phyloP scores from a whole-genome alignment of 2,329 filamentous ascomycete genomes.

The Delphinella strobiligena region DNA sequence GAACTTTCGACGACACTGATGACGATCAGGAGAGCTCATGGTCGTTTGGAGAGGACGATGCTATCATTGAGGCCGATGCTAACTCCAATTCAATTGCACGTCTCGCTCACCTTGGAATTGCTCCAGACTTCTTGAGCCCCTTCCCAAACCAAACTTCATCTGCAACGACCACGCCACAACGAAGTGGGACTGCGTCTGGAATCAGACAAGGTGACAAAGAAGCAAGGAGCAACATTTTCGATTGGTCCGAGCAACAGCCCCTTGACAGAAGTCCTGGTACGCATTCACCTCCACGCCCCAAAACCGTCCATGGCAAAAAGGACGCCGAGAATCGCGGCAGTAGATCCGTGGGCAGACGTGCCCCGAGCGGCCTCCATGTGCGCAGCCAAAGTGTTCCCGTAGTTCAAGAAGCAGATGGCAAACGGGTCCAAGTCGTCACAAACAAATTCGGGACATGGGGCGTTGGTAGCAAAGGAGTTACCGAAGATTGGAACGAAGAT shows the following conservation, averaged over 20 bases:
- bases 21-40: slow-evolving; percentile 17
- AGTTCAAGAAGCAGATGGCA: slow-evolving; percentile 44
- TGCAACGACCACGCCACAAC: slow-evolving; percentile 23
- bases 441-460: slow-evolving; percentile 75
- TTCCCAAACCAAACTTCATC: slow-evolving; percentile 19
- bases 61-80: too few species aligned
- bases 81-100: slow-evolving; percentile 1
- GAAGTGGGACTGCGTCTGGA: slow-evolving; percentile 20
- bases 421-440: slow-evolving; percentile 43
- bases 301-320: slow-evolving; percentile 67
- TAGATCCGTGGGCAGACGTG: slow-evolving; percentile 53
- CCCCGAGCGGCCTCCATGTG: slow-evolving; percentile 57
- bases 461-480: slow-evolving; percentile 63
- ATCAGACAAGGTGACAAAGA: slow-evolving; percentile 28
- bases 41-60: slow-evolving; percentile 28
- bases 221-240: slow-evolving; percentile 57
- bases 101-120: slow-evolving; percentile 6
- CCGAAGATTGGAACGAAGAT: slow-evolving; percentile 83
- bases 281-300: slow-evolving; percentile 51
- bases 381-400: slow-evolving; percentile 73
- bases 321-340: slow-evolving; percentile 59
- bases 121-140: slow-evolving; percentile 11
- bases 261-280: slow-evolving; percentile 50
- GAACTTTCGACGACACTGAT: slow-evolving; percentile 20
- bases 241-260: slow-evolving; percentile 59